Evolutionary conservation across 129 eudicot species (phyloP).

Genomic region (Scalesia atractyloides): DNA sequence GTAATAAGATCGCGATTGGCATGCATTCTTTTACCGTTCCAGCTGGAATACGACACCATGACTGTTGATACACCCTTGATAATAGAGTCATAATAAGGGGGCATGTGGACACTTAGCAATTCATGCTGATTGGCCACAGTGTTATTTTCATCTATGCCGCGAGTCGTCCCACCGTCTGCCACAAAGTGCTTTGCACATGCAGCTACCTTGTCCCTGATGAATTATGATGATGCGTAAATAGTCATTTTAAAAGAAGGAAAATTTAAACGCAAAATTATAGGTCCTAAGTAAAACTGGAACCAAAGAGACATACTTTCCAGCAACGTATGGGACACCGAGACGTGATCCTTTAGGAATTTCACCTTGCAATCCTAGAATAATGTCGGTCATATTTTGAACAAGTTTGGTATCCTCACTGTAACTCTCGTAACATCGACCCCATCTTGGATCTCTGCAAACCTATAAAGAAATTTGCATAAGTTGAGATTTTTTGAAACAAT

Average conservation of each 20-base stretch:
- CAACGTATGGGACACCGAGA: slow-evolving; percentile 70
- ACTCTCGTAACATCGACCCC: slow-evolving; percentile 96
- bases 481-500: slow-evolving; percentile 19
- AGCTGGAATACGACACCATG: slow-evolving; percentile 87
- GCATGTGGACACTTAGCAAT: slow-evolving; percentile 83
- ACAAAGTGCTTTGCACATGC: slow-evolving; percentile 96
- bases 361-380: slow-evolving; percentile 79
- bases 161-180: slow-evolving; percentile 88
- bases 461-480: slow-evolving; percentile 23
- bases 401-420: slow-evolving; percentile 76
- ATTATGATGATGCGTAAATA: neutral
- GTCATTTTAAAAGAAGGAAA: neutral
- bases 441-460: slow-evolving; percentile 94
- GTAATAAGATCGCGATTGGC: slow-evolving; percentile 66
- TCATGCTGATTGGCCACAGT: slow-evolving; percentile 56
- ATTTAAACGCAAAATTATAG: neutral
- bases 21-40: slow-evolving; percentile 83
- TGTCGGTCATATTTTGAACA: slow-evolving; percentile 76
- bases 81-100: slow-evolving; percentile 74
- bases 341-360: slow-evolving; percentile 58
- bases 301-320: slow-evolving; percentile 59
- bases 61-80: slow-evolving; percentile 80
- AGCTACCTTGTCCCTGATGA: slow-evolving; percentile 73
- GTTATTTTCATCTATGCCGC: slow-evolving; percentile 73
- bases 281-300: neutral